Conservation (phyloP, 177 flowering plant species). For the Tripterygium wilfordii region DNA sequence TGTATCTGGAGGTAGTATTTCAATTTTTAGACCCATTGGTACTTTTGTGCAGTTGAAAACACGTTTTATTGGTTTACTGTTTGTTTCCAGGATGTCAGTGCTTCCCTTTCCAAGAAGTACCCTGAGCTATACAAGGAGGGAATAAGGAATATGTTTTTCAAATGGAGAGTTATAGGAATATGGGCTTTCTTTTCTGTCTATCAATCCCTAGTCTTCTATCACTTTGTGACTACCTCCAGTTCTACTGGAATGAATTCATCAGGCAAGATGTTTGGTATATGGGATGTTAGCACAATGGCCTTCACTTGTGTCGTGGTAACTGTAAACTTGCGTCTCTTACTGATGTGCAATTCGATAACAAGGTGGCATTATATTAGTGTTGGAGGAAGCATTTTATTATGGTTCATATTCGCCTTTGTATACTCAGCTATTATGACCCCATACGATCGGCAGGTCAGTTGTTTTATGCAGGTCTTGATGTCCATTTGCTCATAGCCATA, state of each 20-base stretch:
- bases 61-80: too few relatives aligned
- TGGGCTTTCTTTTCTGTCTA: slow-evolving; percentile 83
- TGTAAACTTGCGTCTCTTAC: slow-evolving; percentile 84
- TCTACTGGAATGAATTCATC: slow-evolving; percentile 41
- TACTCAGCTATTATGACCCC: slow-evolving; percentile 83
- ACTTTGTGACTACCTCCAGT: slow-evolving; percentile 60
- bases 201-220: slow-evolving; percentile 73
- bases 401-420: slow-evolving; percentile 84
- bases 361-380: slow-evolving; percentile 86
- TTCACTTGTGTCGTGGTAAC: slow-evolving; percentile 84
- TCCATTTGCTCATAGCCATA: too few relatives aligned
- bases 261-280: slow-evolving; percentile 81
- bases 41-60: too few relatives aligned
- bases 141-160: slow-evolving; percentile 71
- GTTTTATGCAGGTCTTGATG: too few relatives aligned
- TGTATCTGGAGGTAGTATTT: too few relatives aligned
- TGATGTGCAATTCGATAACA: slow-evolving; percentile 78
- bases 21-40: too few relatives aligned
- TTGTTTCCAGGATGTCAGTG: slow-evolving; percentile 98
- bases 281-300: slow-evolving; percentile 98
- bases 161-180: slow-evolving; percentile 74
- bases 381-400: slow-evolving; percentile 83
- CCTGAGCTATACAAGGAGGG: slow-evolving; percentile 90
- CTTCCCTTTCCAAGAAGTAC: slow-evolving; percentile 84
- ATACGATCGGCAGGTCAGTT: slow-evolving; percentile 63